A percentile compares a stretch with the other conserved stretches of the same genome.
Conservation (phyloP, 345 rosid genomes). For the Populus alba region DNA sequence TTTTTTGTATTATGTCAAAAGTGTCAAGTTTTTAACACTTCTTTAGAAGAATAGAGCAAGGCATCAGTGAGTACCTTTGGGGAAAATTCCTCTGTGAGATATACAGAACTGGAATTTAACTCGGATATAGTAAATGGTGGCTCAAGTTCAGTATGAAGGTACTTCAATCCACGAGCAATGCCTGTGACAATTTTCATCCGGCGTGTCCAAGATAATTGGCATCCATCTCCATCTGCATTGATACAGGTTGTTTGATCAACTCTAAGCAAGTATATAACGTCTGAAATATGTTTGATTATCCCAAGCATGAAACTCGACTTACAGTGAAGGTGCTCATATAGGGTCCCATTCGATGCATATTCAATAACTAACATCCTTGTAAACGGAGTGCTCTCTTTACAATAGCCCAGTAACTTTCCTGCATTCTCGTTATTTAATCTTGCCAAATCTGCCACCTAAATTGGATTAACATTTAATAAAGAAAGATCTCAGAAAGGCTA, state of each 20-base stretch:
- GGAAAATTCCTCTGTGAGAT: slow-evolving; percentile 92
- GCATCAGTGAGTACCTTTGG: slow-evolving; percentile 61
- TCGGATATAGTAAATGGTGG: slow-evolving; percentile 92
- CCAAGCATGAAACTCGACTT: slow-evolving; percentile 31
- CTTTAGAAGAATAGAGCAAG: neutral
- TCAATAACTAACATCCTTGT: slow-evolving; percentile 91
- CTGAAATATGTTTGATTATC: neutral
- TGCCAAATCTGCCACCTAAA: slow-evolving; percentile 96
- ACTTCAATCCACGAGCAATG: slow-evolving; percentile 82
- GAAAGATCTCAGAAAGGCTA: slow-evolving; percentile 14
- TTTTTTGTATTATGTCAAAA: neutral
- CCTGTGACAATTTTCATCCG: slow-evolving; percentile 88
- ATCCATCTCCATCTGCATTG: slow-evolving; percentile 82
- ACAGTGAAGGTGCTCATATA: slow-evolving; percentile 95
- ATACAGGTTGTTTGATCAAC: slow-evolving; percentile 11
- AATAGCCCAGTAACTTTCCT: slow-evolving; percentile 82
- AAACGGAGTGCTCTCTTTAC: slow-evolving; percentile 79
- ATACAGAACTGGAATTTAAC: slow-evolving; percentile 81
- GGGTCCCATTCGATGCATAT: slow-evolving; percentile 94
- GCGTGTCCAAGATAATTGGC: slow-evolving; percentile 79
- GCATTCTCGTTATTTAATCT: slow-evolving; percentile 76
- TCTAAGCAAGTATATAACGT: slow-evolving; percentile 11
- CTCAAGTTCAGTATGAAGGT: slow-evolving; percentile 82
- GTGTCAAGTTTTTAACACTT: neutral
- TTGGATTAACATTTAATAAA: slow-evolving; percentile 5